phyloP scores from a whole-genome alignment of 2,329 filamentous ascomycete species.

The Waltergamsia citrina region DNA sequence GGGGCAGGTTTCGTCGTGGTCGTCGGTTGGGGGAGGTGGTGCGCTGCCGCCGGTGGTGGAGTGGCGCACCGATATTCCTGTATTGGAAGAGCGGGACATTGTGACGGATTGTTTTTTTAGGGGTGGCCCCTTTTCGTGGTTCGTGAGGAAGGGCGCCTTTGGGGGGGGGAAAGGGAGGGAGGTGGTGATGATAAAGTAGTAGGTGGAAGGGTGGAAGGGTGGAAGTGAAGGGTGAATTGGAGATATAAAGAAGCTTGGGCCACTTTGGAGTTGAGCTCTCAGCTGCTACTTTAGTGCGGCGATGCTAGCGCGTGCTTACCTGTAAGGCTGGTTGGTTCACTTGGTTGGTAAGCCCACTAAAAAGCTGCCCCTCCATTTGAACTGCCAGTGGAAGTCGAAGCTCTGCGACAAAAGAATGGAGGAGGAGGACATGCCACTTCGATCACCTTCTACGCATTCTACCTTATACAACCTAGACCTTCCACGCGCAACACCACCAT shows the following conservation, averaged over 20 bases:
- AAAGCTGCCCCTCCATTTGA: conserved; percentile 6
- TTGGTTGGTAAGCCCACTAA: background rate
- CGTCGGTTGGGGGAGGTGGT: conserved; percentile 8
- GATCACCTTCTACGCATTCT: background rate
- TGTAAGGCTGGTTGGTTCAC: background rate
- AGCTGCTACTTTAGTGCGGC: no score
- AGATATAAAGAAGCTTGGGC: conserved; percentile 1
- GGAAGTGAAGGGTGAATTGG: background rate
- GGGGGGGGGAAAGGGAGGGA: background rate
- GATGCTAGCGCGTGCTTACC: background rate
- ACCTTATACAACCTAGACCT: background rate
- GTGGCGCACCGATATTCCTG: conserved; percentile 19
- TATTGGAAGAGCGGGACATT: conserved; percentile 3
- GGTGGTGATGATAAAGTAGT: background rate
- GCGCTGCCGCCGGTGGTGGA: conserved; percentile 6
- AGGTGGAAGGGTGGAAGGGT: background rate
- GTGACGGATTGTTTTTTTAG: no score
- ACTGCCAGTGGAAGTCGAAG: no score
- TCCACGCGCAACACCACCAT: conserved; percentile 4
- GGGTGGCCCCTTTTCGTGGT: no score
- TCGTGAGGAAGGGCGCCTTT: no score
- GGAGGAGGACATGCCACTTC: conserved; percentile 1
- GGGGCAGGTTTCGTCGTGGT: conserved; percentile 69
- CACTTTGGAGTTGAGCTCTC: background rate
- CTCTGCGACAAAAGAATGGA: no score